Conservation (phyloP, 257 asterid species). For the Solanum paucissectum region DNA sequence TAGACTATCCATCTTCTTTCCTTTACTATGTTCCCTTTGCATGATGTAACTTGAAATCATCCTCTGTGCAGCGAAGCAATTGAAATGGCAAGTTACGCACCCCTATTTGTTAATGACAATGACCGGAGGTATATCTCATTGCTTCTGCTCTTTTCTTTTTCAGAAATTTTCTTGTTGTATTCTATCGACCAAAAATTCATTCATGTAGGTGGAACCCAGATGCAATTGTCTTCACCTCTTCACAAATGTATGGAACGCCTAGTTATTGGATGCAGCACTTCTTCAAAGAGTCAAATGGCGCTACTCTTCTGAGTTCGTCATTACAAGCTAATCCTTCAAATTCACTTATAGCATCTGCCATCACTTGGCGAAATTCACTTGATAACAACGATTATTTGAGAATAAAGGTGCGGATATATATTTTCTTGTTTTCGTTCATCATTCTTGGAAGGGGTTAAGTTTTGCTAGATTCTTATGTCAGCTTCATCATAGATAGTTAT, state of each 20-base stretch:
- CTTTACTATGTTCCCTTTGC: not conserved
- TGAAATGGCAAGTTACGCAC: conserved; percentile 93
- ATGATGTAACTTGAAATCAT: not conserved
- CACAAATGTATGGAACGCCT: conserved; percentile 70
- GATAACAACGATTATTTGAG: conserved; percentile 25
- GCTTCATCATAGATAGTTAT: not conserved
- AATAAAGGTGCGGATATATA: conserved; percentile 40
- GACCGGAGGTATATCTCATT: conserved; percentile 47
- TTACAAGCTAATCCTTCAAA: conserved; percentile 34
- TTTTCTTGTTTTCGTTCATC: not conserved
- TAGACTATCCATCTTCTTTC: not conserved
- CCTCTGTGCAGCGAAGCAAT: conserved; percentile 51
- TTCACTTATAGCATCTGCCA: conserved; percentile 66
- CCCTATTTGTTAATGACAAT: conserved; percentile 65
- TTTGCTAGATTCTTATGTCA: not conserved
- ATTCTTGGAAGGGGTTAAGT: not conserved
- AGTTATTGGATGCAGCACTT: conserved; percentile 98
- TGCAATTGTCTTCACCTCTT: conserved; percentile 85
- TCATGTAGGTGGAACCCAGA: conserved; percentile 76
- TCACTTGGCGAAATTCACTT: conserved; percentile 44
- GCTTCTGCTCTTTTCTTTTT: not conserved
- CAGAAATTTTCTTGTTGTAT: not conserved
- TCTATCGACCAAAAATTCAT: not conserved
- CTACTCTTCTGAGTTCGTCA: conserved; percentile 57
- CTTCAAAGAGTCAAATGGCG: conserved; percentile 84